Base-by-base conservation (phyloP, 2,329 filamentous ascomycete genomes). In the Fusarium miscanthi region DNA sequence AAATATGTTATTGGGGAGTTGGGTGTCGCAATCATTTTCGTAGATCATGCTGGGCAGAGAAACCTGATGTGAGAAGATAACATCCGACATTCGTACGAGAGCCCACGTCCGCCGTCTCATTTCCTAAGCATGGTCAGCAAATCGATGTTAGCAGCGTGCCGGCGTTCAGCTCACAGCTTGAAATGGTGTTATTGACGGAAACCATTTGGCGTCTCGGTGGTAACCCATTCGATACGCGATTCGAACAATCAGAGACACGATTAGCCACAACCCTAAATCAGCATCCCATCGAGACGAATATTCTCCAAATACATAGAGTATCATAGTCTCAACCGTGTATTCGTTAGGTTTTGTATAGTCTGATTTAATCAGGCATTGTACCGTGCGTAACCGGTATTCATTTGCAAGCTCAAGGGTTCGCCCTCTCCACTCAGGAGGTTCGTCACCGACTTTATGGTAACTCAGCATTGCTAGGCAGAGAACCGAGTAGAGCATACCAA, bases 381-480 rank as follows among this genome's bases (percentile, higher is more conserved):
- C 93, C 12, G 93, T 94, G 54, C 93, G 87, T 61, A 91, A 80
- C 30, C 92, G 88, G 77, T 93, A 95, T 70, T 91, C 87, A 21
- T 86, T 84, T 16, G 89, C 89, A 72, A 91, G 74, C 56, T 91
- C 89, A 49, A 90, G 78, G 8, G 87, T 85, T 48, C 86, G 87
- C n/a, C 91, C 92, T 77, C 89, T 90, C 87, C 92, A 94, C 80
- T 95, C 93, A 3, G 90, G 86, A 33, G 93, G 93, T 81, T 95
- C 93, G 74, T 95, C 93, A 5, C 92, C 92, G 52, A 93, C 91
- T 79, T 93, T 91, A 78, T 93, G 88, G 76, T 94, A 95, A 61
- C 92, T 94, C 76, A 94, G 87, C 85, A 95, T 89, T 4, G 93
- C 92, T 65, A 95, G 85, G 70, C 90, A 92, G 81, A 95, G 87